Base-by-base conservation (phyloP, 176 grass and related monocot genomes). In the Raddia guianensis region DNA sequence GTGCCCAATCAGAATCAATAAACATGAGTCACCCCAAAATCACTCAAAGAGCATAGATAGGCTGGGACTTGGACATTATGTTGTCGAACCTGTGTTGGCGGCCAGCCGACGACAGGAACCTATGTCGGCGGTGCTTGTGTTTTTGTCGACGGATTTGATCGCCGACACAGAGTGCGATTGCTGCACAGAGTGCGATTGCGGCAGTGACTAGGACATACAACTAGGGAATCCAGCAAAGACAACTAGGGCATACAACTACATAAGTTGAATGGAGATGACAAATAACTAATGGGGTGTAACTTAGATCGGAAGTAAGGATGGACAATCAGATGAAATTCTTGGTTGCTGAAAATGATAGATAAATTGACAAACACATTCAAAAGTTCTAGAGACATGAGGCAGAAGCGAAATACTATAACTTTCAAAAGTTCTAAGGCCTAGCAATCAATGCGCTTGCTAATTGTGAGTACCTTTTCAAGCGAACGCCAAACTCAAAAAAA, bases 221-320 rank as follows among this genome's bases (percentile, higher is more conserved):
- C 33, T 50, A 40, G 37, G 37, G 37, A 40, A 40, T 40, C 37
- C 37, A 40, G 37, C 80, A 64, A 53, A 82, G 45, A 18, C 0
- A 77, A 52, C 10, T 69, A 60, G 16, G 44, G 51, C 18, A 37
- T 19, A 53, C 12, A 18, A 58, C n/a, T 19, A 56, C 20, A 42
- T 15, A 8, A 49, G 66, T 37, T 66, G 59, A 33, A 46, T 18
- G n/a, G 13, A 15, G 9, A 67, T 57, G n/a, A 8, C 16, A 20
- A 50, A 72, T 34, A 62, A 49, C 12, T 8, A 10, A 60, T 34
- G 27, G 14, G 43, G 13, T 47, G 9, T 12, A 10, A 32, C 51
- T 74, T 60, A 49, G 46, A 76, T 52, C 70, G 81, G 53, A 75
- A 32, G 42, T 48, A 42, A 27, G 5, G 12, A 54, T 46, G 16